A percentile compares a stretch with the other conserved stretches of the same genome.
Conservation (phyloP, 2,329 filamentous ascomycete genomes). For the Trichoderma aggressivum region DNA sequence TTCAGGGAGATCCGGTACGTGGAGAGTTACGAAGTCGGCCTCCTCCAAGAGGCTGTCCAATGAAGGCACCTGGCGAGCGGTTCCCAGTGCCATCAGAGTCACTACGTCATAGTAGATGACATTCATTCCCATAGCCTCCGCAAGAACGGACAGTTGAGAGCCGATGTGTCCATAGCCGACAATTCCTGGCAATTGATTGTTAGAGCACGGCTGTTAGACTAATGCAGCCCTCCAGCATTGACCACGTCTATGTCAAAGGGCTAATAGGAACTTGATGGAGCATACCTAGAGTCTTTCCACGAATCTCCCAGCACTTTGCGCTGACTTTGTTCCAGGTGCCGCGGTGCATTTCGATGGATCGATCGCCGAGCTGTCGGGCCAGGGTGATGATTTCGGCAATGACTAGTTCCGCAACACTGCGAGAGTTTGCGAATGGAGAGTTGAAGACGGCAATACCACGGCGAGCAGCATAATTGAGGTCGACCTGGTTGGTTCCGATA, state of each 20-base stretch:
- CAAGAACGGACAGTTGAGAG: constrained; percentile 89
- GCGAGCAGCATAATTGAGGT: constrained; percentile 76
- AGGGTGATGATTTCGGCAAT: constrained; percentile 91
- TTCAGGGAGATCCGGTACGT: constrained; percentile 90
- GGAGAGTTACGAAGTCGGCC: constrained; percentile 89
- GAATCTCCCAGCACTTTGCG: constrained; percentile 94
- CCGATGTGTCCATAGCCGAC: constrained; percentile 98
- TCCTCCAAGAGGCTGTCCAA: constrained; percentile 72
- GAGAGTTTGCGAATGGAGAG: constrained; percentile 96
- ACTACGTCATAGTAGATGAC: constrained; percentile 97
- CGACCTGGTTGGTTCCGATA: constrained; percentile 95
- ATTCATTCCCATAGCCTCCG: constrained; percentile 96
- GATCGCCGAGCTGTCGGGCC: constrained; percentile 87
- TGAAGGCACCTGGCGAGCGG: constrained; percentile 75
- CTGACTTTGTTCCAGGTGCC: constrained; percentile 99
- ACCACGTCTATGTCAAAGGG: background rate
- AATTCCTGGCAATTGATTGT: constrained; percentile 57
- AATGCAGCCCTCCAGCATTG: background rate
- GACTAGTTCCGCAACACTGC: constrained; percentile 92
- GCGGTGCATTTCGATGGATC: constrained; percentile 88
- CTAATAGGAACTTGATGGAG: background rate
- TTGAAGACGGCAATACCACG: constrained; percentile 97
- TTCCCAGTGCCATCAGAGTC: constrained; percentile 91
- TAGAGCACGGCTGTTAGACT: background rate
- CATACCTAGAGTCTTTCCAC: constrained; percentile 86